Percentiles rank a stretch among this genome's conserved stretches.
phyloP scores from a whole-genome alignment of 495 filamentous ascomycete species.

The Aspergillus heteromorphus region DNA sequence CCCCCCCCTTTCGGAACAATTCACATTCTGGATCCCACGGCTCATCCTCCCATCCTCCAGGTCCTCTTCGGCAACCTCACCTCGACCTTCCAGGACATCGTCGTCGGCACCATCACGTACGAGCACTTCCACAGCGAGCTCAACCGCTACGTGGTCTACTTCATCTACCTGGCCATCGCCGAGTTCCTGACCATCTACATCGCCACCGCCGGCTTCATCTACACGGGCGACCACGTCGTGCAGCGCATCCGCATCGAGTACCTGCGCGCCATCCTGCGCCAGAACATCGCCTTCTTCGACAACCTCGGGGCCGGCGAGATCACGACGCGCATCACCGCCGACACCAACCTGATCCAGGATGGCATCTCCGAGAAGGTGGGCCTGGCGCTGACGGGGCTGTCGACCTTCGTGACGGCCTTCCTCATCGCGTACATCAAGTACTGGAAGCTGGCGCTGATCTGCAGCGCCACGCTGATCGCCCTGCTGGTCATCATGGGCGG shows the following conservation, averaged over 20 bases:
- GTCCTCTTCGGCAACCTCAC: conserved; percentile 72
- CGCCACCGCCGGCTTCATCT: conserved; percentile 82
- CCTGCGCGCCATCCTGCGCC: conserved; percentile 72
- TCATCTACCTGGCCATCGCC: conserved; percentile 79
- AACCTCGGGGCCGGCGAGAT: conserved; percentile 87
- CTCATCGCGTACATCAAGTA: conserved; percentile 80
- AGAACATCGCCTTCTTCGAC: conserved; percentile 92
- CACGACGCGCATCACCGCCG: conserved; percentile 83
- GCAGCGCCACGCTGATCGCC: conserved; percentile 68
- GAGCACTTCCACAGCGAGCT: conserved; percentile 57
- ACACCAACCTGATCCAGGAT: conserved; percentile 83
- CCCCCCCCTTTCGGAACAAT: no score
- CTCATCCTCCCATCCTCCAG: no score
- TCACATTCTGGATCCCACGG: no score
- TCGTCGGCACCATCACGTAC: conserved; percentile 38
- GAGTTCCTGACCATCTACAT: conserved; percentile 79
- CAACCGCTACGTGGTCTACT: conserved; percentile 68
- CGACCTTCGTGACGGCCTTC: conserved; percentile 84
- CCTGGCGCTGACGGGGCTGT: conserved; percentile 64
- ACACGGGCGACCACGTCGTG: conserved; percentile 82
- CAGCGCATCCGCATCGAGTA: conserved; percentile 80
- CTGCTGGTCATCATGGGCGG: conserved; percentile 67
- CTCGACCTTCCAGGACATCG: conserved; percentile 64
- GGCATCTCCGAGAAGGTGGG: conserved; percentile 84
- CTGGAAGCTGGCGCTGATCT: conserved; percentile 79